Conservation (phyloP, 352 stramenopile species). For the Phytopythium montanum region DNA sequence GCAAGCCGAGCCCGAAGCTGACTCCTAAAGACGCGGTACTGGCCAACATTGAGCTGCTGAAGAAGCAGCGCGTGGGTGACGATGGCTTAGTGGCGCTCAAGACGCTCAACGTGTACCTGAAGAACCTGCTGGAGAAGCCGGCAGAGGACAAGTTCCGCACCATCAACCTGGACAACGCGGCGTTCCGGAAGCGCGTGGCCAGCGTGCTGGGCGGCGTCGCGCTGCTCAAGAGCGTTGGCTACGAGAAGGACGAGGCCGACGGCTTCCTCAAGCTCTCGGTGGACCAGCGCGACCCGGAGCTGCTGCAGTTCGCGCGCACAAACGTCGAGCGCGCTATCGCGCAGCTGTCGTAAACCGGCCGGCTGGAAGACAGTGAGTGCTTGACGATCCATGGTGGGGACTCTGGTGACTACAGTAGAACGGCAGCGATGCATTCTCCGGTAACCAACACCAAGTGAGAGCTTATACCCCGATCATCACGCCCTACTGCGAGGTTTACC, state of each 20-base stretch:
- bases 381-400: neutral
- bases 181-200: constrained; percentile 88
- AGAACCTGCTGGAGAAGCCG: constrained; percentile 85
- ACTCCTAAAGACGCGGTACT: constrained; percentile 67
- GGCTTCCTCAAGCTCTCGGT: constrained; percentile 59
- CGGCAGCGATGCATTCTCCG: neutral
- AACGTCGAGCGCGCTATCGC: constrained; percentile 57
- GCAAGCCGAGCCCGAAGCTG: constrained; percentile 37
- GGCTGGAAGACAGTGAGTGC: neutral
- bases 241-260: constrained; percentile 79
- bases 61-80: constrained; percentile 81
- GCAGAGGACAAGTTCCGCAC: constrained; percentile 89
- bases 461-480: neutral
- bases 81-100: constrained; percentile 80
- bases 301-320: constrained; percentile 59
- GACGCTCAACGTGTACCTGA: constrained; percentile 85
- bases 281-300: constrained; percentile 52
- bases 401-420: neutral
- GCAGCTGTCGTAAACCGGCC: constrained; percentile 42
- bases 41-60: constrained; percentile 74
- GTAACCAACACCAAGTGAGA: neutral
- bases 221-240: constrained; percentile 87
- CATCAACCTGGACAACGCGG: constrained; percentile 89
- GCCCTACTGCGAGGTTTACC: neutral
- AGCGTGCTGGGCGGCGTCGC: constrained; percentile 79